A percentile compares a stretch with the other conserved stretches of the same genome.
Evolutionary conservation across 2,329 filamentous ascomycete genomes (phyloP).

Genomic region (Aureobasidium lini): DNA sequence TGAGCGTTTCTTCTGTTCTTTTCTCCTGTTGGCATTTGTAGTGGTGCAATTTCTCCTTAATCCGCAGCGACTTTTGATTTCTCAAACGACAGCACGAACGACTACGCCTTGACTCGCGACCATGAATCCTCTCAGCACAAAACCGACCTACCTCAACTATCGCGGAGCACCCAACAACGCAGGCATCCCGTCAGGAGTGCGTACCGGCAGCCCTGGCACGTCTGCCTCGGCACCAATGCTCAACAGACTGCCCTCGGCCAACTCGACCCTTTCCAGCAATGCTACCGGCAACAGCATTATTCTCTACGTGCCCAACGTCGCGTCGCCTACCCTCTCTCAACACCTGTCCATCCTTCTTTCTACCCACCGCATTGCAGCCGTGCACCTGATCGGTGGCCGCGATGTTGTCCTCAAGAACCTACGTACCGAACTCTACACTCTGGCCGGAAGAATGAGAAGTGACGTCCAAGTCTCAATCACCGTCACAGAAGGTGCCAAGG

Average conservation of each 20-base stretch:
- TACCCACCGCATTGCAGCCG: background rate
- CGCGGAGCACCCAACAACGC: background rate
- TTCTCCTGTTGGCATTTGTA: background rate
- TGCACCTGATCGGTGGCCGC: background rate
- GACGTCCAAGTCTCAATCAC: constrained; percentile 7
- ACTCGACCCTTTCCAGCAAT: background rate
- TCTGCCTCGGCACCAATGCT: background rate
- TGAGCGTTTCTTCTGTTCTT: background rate
- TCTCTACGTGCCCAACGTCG: constrained; percentile 3
- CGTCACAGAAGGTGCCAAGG: background rate
- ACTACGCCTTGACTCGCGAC: background rate
- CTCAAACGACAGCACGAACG: background rate
- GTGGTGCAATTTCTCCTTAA: background rate
- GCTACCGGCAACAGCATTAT: constrained; percentile 7
- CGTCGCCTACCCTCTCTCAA: background rate
- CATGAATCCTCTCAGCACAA: constrained; percentile 1
- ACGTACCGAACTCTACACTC: constrained; percentile 10
- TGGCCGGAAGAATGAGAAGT: constrained; percentile 4
- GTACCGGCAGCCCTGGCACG: background rate
- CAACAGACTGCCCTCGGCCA: constrained; percentile 1
- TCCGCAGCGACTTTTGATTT: background rate
- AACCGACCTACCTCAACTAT: constrained; percentile 14
- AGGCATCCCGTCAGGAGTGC: background rate
- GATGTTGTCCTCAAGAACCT: constrained; percentile 7
- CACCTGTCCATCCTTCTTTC: background rate